These are phyloP conservation scores for Lecanicillium sp. DNA, from an alignment of 2,329 filamentous ascomycete genomes.

Conservation along the genomic window DNA sequence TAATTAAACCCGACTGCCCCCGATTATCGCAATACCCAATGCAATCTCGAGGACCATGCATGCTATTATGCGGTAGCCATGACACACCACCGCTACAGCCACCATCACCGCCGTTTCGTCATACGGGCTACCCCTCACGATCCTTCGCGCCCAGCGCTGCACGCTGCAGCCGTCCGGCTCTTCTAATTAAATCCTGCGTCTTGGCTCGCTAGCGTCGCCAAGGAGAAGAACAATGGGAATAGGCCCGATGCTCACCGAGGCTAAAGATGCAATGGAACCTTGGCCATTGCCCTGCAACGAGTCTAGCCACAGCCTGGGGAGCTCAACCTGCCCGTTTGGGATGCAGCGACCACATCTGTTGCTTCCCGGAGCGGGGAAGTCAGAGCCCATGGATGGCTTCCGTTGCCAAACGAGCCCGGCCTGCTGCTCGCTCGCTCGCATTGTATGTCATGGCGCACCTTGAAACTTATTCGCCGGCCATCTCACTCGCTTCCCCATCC, in stretches of 20 bases:
- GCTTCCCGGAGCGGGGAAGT: too few relatives aligned
- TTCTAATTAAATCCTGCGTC: neutral
- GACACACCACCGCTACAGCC: neutral
- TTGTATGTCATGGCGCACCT: too few relatives aligned
- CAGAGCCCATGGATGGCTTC: too few relatives aligned
- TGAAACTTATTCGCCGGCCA: too few relatives aligned
- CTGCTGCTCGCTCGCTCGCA: too few relatives aligned
- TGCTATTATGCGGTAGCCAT: too few relatives aligned
- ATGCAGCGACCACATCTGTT: too few relatives aligned
- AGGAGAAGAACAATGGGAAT: neutral
- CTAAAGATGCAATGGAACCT: neutral
- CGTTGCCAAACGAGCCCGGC: too few relatives aligned
- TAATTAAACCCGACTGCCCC: neutral
- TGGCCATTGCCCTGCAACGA: neutral
- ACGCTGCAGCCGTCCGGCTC: neutral
- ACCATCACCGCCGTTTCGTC: neutral
- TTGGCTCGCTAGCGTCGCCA: neutral
- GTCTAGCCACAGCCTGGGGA: neutral
- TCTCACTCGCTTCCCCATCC: neutral
- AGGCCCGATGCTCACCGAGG: neutral
- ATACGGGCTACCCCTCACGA: neutral
- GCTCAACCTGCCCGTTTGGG: constrained; percentile 2
- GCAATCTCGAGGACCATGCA: too few relatives aligned
- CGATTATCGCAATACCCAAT: neutral
- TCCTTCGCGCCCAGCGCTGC: neutral